phyloP scores from a whole-genome alignment of 2,329 filamentous ascomycete species.

The Arthrinium phaeospermum region DNA sequence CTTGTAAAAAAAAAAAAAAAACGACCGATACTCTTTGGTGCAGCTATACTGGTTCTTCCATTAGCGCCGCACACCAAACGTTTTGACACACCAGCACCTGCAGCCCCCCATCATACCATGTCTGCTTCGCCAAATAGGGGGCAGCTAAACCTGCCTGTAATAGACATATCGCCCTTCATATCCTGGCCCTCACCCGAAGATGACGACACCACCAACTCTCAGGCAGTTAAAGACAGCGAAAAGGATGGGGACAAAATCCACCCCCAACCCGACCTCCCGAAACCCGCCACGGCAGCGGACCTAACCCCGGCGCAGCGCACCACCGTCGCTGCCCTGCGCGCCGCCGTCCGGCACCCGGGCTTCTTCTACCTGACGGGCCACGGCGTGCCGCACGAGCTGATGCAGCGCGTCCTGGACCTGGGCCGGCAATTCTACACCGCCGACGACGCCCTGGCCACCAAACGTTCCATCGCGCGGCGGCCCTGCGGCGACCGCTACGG shows the following conservation, averaged over 20 bases:
- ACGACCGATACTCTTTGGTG: not conserved
- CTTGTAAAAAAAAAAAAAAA: no score
- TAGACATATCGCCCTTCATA: slow-evolving; percentile 18
- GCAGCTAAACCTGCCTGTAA: slow-evolving; percentile 17
- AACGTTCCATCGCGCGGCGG: not conserved
- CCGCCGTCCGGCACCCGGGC: slow-evolving; percentile 14
- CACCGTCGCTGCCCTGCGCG: slow-evolving; percentile 13
- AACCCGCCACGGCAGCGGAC: not conserved
- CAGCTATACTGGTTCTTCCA: not conserved
- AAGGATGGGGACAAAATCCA: not conserved
- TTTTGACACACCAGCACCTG: not conserved
- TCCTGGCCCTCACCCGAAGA: not conserved
- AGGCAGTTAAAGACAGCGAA: not conserved
- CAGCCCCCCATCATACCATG: not conserved
- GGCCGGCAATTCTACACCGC: slow-evolving; percentile 13
- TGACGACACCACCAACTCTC: not conserved
- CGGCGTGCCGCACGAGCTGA: slow-evolving; percentile 10
- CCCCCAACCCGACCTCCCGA: not conserved
- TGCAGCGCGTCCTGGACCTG: slow-evolving; percentile 8
- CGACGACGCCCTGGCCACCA: not conserved
- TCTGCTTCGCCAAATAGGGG: not conserved
- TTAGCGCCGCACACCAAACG: not conserved
- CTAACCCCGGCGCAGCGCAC: slow-evolving; percentile 9
- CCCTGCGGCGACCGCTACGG: slow-evolving; percentile 8
- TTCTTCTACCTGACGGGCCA: slow-evolving; percentile 20